A percentile compares a stretch with the other conserved stretches of the same genome.
phyloP scores from a whole-genome alignment of 768 basidiomycete genomes.

The Mycena olivaceomarginata region DNA sequence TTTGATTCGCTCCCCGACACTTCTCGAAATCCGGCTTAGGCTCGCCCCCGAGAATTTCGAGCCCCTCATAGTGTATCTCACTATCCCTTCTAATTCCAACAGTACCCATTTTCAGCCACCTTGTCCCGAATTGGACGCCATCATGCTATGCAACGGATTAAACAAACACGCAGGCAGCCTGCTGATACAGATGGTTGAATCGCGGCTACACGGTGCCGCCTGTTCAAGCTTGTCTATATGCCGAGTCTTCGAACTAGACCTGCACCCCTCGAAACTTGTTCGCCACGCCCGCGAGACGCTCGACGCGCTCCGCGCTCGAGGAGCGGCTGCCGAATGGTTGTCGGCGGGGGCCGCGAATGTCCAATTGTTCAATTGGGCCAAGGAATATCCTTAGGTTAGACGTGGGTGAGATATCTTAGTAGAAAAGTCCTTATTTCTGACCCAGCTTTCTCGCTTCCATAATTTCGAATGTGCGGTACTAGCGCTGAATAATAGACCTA shows the following conservation, averaged over 20 bases:
- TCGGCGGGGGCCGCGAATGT: no score
- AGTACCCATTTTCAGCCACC: neutral
- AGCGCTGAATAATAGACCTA: no score
- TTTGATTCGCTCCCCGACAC: neutral
- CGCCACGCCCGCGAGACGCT: neutral
- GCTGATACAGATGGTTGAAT: neutral
- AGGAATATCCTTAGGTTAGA: no score
- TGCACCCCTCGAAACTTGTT: neutral
- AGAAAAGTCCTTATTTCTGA: no score
- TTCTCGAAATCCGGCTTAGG: neutral
- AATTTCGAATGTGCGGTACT: no score
- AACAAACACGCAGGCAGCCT: neutral
- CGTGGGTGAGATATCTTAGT: no score
- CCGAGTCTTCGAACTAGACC: no score
- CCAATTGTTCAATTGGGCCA: no score
- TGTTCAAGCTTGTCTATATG: neutral
- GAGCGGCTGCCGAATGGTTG: no score
- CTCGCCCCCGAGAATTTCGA: neutral
- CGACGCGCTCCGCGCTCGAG: no score
- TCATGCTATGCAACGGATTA: neutral
- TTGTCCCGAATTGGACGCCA: neutral
- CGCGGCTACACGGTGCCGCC: neutral
- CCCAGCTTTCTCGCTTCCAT: no score
- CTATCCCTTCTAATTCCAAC: neutral
- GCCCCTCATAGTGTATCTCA: neutral